Evolutionary conservation across 2,329 filamentous ascomycete species (phyloP).

Genomic region (Leptographium galeiforme): DNA sequence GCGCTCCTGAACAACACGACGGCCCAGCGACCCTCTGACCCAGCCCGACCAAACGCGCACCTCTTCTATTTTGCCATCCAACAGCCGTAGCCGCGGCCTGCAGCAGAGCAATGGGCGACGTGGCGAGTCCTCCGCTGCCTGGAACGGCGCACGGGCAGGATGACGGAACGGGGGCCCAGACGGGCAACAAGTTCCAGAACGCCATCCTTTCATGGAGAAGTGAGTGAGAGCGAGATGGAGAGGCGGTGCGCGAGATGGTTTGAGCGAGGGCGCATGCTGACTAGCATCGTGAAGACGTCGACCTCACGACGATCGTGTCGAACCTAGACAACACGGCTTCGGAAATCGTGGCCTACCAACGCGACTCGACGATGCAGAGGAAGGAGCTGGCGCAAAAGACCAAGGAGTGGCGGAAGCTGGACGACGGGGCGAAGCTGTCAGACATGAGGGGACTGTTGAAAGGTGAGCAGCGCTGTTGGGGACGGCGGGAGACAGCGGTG

Average conservation of each 20-base stretch:
- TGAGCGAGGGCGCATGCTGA: neutral
- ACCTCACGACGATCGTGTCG: constrained; percentile 70
- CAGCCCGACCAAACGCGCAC: too few relatives aligned
- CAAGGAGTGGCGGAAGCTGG: constrained; percentile 90
- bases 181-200: constrained; percentile 88
- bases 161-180: constrained; percentile 24
- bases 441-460: constrained; percentile 88
- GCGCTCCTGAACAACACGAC: too few relatives aligned
- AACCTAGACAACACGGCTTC: constrained; percentile 87
- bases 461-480: constrained; percentile 31
- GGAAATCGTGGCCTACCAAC: constrained; percentile 83
- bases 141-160: neutral
- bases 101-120: constrained; percentile 8
- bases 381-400: constrained; percentile 99
- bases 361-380: constrained; percentile 87
- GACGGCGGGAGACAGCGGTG: neutral
- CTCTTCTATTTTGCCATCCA: too few relatives aligned
- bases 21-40: too few relatives aligned
- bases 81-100: neutral
- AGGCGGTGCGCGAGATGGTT: neutral
- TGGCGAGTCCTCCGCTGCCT: constrained; percentile 4
- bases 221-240: constrained; percentile 26
- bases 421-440: constrained; percentile 71
- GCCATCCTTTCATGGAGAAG: constrained; percentile 95
- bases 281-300: constrained; percentile 50